Percentiles rank a stretch among this genome's conserved stretches.
These are phyloP conservation scores for Colletotrichum cuscutae DNA, from an alignment of 2,329 filamentous ascomycete genomes.

Conservation along the genomic window DNA sequence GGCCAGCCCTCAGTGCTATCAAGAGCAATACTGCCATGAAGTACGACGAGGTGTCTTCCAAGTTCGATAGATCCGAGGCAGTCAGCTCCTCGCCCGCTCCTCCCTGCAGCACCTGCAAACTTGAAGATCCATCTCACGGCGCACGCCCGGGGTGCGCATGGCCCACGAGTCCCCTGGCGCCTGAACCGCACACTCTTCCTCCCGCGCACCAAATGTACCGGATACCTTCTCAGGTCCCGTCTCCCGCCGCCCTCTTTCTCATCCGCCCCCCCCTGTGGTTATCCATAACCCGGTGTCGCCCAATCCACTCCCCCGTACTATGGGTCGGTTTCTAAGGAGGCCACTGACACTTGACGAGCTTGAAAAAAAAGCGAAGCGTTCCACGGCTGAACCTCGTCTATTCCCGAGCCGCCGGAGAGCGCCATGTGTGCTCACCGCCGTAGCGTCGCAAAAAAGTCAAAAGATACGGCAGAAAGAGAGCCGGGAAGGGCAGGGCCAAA, in stretches of 20 bases:
- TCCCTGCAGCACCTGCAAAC: background rate
- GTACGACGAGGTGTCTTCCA: background rate
- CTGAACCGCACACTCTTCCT: constrained; percentile 11
- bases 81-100: background rate
- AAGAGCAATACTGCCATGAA: background rate
- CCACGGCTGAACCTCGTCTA: constrained; percentile 33
- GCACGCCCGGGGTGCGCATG: constrained; percentile 18
- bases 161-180: constrained; percentile 8
- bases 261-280: constrained; percentile 30
- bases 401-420: constrained; percentile 33
- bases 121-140: constrained; percentile 3
- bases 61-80: background rate
- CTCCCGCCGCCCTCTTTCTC: constrained; percentile 2
- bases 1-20: background rate
- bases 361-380: background rate
- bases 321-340: constrained; percentile 4
- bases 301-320: constrained; percentile 20
- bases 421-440: constrained; percentile 17
- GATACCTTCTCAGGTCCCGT: background rate
- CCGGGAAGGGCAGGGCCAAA: background rate
- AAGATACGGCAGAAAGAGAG: background rate
- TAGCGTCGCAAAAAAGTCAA: constrained; percentile 14
- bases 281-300: constrained; percentile 31
- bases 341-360: background rate
- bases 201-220: background rate